phyloP scores from a whole-genome alignment of 768 basidiomycete genomes.

The Lyophyllum decastes region DNA sequence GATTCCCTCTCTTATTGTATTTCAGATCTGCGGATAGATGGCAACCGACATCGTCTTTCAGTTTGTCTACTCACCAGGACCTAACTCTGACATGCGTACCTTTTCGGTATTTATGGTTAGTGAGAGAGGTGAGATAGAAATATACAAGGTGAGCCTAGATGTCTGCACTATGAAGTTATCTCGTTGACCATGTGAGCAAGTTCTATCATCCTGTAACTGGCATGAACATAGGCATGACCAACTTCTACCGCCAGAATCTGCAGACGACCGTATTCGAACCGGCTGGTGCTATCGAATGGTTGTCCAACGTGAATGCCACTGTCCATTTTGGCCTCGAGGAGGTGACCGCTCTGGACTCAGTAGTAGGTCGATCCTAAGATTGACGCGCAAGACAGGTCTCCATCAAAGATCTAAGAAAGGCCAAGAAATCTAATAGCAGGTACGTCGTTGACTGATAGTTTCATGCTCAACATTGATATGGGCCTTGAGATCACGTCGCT shows the following conservation, averaged over 20 bases:
- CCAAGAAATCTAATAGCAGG: constrained; percentile 53
- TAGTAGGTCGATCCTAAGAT: not conserved
- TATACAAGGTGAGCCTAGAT: constrained; percentile 42
- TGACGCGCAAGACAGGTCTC: constrained; percentile 23
- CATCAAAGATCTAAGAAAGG: constrained; percentile 48
- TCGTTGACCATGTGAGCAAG: constrained; percentile 19
- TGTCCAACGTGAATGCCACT: constrained; percentile 41
- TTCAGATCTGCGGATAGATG: not conserved
- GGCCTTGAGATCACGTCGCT: constrained; percentile 48
- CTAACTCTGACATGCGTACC: constrained; percentile 41
- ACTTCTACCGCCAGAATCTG: constrained; percentile 49
- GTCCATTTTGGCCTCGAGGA: constrained; percentile 52
- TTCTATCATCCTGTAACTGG: constrained; percentile 49
- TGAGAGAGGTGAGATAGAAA: constrained; percentile 27
- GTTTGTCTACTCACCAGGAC: constrained; percentile 32
- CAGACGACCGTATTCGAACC: constrained; percentile 46
- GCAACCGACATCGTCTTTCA: constrained; percentile 35
- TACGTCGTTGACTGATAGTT: constrained; percentile 24
- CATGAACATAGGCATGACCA: constrained; percentile 40
- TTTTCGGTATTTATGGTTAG: constrained; percentile 38
- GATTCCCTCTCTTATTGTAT: not conserved
- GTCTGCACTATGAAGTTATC: not conserved
- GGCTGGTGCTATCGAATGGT: constrained; percentile 58
- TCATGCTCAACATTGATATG: not conserved
- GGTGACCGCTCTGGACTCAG: constrained; percentile 25